Base-by-base conservation (phyloP, 1,284 basidiomycete genomes). In the Cutaneotrichosporon sp. region DNA sequence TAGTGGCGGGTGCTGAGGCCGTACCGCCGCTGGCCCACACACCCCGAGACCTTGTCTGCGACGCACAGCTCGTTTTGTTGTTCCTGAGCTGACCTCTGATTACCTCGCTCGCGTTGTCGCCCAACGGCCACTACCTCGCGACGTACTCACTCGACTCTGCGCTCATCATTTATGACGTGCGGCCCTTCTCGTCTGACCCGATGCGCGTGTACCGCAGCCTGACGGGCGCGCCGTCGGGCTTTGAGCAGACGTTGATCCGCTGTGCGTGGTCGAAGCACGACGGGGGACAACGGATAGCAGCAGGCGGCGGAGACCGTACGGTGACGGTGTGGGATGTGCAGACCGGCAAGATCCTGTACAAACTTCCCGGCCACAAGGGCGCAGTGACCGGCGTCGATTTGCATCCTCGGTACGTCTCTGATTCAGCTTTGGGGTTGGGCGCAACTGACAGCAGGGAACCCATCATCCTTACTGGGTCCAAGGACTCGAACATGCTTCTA, bases 281-380 rank as follows among this genome's bases (percentile, higher is more conserved):
- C 65, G 72, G 76, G 56, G 79, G 78, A 14, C 67, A 74, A 47
- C 63, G 76, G 65, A 81, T 83, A 49, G 83, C 82, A 6, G 81
- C 76, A 0, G 83, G 83, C 8, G 82, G 82, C 5, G 83, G 82
- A 5, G 83, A 84, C 70, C 69, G 83, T 61, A 79, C 78, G 0
- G 91, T 97, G 38, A 92, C 90, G 61, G 89, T 97, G 32, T 97
- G 93, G 92, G 92, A 96, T 26, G 91, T 93, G 2, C 91, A 95
- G 70, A 91, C 86, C 69, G 88, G 86, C 14, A 89, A 88, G 72
- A 87, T 94, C 10, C 76, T 89, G 71, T 96, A 95, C 83, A 95
- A 96, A 85, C 84, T 97, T 59, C 92, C 93, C 46, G 93, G 93
- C 14, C 93, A 97, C 79, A 95, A 92, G 80, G 93, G 93, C 14